Evolutionary conservation across 345 rosid species (phyloP).

Genomic region (Barbarea vulgaris): DNA sequence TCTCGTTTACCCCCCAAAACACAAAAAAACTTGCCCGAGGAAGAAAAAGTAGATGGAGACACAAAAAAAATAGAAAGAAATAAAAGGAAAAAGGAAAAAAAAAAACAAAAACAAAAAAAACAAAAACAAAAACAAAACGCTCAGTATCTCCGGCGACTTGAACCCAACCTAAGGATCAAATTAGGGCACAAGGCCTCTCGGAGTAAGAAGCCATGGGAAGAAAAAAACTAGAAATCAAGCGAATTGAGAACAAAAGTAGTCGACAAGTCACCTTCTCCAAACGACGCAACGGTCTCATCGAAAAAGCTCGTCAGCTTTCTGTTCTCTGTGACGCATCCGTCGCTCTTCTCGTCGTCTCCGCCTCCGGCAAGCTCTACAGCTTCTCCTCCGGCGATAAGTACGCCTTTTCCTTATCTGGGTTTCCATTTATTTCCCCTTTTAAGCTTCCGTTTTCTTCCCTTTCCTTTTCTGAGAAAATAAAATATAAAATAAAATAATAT

Average conservation of each 20-base stretch:
- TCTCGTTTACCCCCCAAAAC: conserved; percentile 13
- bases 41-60: background rate
- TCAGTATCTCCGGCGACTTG: conserved; percentile 34
- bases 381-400: conserved; percentile 44
- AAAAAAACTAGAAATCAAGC: conserved; percentile 63
- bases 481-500: background rate
- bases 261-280: conserved; percentile 82
- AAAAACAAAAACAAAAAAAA: background rate
- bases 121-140: background rate
- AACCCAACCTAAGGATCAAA: conserved; percentile 28
- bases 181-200: conserved; percentile 36
- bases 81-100: conserved; percentile 8
- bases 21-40: background rate
- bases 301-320: conserved; percentile 76
- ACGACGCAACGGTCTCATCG: conserved; percentile 62
- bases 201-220: conserved; percentile 51
- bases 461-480: background rate
- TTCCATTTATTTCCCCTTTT: background rate
- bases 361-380: conserved; percentile 41
- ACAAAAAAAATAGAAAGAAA: conserved; percentile 23
- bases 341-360: conserved; percentile 40
- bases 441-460: background rate
- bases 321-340: conserved; percentile 66
- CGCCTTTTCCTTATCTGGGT: conserved; percentile 8
- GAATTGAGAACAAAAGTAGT: conserved; percentile 71